Evolutionary conservation across 257 asterid genomes (phyloP).

Genomic region (Rhazya stricta): DNA sequence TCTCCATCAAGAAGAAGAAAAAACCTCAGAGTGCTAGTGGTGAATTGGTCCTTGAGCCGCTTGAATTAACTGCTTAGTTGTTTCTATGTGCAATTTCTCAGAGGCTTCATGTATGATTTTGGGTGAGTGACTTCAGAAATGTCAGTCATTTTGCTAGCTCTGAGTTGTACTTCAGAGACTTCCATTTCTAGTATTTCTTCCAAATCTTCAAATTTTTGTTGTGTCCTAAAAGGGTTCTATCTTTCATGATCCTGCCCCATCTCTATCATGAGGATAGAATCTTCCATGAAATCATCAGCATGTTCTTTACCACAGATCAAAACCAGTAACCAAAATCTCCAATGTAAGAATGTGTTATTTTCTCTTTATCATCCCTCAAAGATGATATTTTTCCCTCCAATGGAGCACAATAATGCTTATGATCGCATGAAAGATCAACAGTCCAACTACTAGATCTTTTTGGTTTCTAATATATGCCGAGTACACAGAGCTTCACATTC

Average conservation of each 20-base stretch:
- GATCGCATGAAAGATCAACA: neutral
- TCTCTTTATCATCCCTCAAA: neutral
- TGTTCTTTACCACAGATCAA: neutral
- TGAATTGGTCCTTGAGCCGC: slow-evolving; percentile 53
- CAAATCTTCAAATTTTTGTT: neutral
- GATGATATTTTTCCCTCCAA: neutral
- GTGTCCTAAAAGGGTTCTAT: neutral
- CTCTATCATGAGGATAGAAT: neutral
- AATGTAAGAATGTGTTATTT: neutral
- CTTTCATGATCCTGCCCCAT: neutral
- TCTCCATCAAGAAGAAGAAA: slow-evolving; percentile 37
- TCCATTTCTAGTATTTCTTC: neutral
- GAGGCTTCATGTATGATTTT: neutral
- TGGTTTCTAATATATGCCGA: neutral
- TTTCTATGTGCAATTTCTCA: neutral
- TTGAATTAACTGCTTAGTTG: slow-evolving; percentile 20
- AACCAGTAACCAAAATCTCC: neutral
- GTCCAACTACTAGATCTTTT: neutral
- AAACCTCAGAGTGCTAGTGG: slow-evolving; percentile 31
- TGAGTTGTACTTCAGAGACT: neutral
- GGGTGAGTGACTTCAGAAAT: neutral
- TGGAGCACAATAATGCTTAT: neutral
- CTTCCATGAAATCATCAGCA: neutral
- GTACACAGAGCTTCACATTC: neutral
- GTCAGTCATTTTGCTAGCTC: neutral